Percentiles rank a stretch among this genome's conserved stretches.
phyloP scores from a whole-genome alignment of 2,329 filamentous ascomycete genomes.

The Colletotrichum chrysophilum region DNA sequence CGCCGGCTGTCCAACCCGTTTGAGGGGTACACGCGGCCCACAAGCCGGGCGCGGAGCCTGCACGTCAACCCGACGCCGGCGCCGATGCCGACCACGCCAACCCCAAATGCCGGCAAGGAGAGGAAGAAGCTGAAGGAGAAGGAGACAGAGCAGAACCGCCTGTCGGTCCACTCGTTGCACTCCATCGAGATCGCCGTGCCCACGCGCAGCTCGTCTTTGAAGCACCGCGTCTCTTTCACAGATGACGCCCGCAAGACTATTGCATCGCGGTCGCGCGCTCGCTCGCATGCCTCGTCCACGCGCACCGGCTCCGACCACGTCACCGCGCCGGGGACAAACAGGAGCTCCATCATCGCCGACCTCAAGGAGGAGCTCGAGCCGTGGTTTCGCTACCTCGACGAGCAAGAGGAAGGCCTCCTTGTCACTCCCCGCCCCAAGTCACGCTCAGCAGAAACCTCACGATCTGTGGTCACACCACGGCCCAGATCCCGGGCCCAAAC shows the following conservation, averaged over 20 bases:
- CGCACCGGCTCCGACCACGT: neutral
- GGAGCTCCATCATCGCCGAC: constrained; percentile 12
- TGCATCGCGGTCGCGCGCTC: neutral
- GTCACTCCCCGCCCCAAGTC: constrained; percentile 1
- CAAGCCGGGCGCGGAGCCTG: constrained; percentile 19
- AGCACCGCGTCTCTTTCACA: constrained; percentile 8
- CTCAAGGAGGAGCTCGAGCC: constrained; percentile 24
- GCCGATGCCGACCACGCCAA: neutral
- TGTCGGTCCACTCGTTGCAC: constrained; percentile 4
- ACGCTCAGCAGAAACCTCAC: neutral
- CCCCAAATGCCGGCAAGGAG: neutral
- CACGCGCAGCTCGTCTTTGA: constrained; percentile 18
- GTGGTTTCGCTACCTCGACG: constrained; percentile 23
- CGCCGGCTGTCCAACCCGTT: constrained; percentile 16
- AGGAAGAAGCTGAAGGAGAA: neutral
- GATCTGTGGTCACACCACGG: neutral
- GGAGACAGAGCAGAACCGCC: neutral
- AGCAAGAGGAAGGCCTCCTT: constrained; percentile 6
- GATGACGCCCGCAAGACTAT: constrained; percentile 16
- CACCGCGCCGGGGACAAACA: neutral
- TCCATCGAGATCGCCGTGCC: constrained; percentile 18
- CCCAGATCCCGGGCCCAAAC: constrained; percentile 5
- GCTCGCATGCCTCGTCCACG: neutral
- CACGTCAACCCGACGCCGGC: neutral
- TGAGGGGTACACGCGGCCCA: constrained; percentile 13